A percentile compares a stretch with the other conserved stretches of the same genome.
Conservation (phyloP, 106 monocot genomes). For the Acorus calamus region DNA sequence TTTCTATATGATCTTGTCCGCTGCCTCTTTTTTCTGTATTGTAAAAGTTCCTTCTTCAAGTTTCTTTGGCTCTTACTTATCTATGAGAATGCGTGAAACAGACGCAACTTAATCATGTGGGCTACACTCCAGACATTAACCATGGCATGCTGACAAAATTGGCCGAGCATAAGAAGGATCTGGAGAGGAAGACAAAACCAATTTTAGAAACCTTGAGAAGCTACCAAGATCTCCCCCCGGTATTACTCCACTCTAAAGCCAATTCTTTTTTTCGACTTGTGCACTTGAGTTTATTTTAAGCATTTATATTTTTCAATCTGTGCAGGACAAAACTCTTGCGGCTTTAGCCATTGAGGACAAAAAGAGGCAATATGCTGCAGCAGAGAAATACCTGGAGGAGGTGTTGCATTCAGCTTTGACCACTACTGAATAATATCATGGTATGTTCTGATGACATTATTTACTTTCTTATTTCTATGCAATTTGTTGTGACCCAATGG, state of each 20-base stretch:
- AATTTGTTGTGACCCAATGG: too few relatives aligned
- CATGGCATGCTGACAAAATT: constrained; percentile 97
- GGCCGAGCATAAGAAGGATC: constrained; percentile 87
- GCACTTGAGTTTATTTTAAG: background rate
- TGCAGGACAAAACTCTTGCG: constrained; percentile 94
- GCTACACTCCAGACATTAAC: constrained; percentile 92
- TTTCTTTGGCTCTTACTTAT: background rate
- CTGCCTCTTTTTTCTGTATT: background rate
- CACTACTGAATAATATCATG: constrained; percentile 13
- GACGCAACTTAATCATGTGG: constrained; percentile 67
- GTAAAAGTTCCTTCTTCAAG: too few relatives aligned
- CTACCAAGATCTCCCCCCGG: constrained; percentile 96
- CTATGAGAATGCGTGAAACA: constrained; percentile 11
- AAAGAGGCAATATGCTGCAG: constrained; percentile 84
- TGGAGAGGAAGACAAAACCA: constrained; percentile 94
- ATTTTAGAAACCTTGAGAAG: constrained; percentile 91
- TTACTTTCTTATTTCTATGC: too few relatives aligned
- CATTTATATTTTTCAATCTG: constrained; percentile 1
- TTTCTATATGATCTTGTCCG: too few relatives aligned
- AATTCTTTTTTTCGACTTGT: too few relatives aligned
- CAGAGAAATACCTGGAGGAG: constrained; percentile 87
- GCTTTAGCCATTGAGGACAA: constrained; percentile 98
- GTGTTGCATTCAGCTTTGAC: constrained; percentile 69
- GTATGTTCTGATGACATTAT: background rate
- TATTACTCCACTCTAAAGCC: constrained; percentile 12